Percentiles rank a stretch among this genome's conserved stretches.
phyloP scores from a whole-genome alignment of 257 asterid genomes.

The Primulina eburnea region DNA sequence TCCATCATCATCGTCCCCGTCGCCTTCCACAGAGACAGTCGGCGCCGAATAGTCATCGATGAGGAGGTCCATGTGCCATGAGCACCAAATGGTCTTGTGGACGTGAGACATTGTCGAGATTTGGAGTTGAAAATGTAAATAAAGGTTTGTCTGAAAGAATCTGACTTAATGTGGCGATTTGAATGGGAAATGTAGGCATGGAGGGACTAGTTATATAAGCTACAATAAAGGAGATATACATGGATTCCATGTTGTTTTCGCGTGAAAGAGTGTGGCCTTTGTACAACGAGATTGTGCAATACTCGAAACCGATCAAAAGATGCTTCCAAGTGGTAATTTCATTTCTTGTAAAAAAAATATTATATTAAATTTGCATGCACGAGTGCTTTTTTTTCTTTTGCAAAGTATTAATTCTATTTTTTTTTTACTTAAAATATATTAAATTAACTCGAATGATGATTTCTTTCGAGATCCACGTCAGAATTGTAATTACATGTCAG shows the following conservation, averaged over 20 bases:
- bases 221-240: constrained; percentile 3
- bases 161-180: neutral
- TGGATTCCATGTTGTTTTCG: constrained; percentile 11
- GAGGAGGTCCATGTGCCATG: constrained; percentile 12
- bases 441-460: too few relatives aligned
- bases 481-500: constrained; percentile 21
- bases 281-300: constrained; percentile 9
- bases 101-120: neutral
- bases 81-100: neutral
- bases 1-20: constrained; percentile 10
- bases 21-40: constrained; percentile 3
- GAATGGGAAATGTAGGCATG: constrained; percentile 13
- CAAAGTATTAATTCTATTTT: too few relatives aligned
- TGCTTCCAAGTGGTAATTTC: constrained; percentile 14
- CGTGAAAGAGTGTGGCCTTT: constrained; percentile 22
- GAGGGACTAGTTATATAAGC: neutral
- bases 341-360: too few relatives aligned
- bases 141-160: too few relatives aligned
- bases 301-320: neutral
- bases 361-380: too few relatives aligned
- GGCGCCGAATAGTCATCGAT: neutral
- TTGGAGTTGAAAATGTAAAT: neutral
- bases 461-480: constrained; percentile 12
- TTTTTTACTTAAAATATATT: too few relatives aligned
- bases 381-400: too few relatives aligned